phyloP scores from a whole-genome alignment of 345 rosid species.

The Acer campestre region DNA sequence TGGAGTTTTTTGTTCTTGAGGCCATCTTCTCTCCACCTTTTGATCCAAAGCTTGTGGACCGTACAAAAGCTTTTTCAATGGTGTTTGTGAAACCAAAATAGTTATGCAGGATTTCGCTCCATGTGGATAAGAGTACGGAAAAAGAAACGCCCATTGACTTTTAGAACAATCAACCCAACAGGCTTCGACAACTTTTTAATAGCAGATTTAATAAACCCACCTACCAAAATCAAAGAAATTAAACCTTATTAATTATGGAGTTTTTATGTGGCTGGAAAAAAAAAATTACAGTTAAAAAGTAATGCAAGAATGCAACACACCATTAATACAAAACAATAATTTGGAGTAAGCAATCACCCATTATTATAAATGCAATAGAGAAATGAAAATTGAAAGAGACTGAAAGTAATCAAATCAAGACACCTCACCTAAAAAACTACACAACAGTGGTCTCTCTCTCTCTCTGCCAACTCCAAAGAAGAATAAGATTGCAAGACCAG shows the following conservation, averaged over 20 bases:
- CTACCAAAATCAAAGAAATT: neutral
- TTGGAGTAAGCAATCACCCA: neutral
- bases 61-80: conserved; percentile 25
- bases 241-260: neutral
- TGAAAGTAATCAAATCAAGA: conserved; percentile 7
- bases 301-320: too few relatives aligned
- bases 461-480: conserved; percentile 1
- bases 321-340: too few relatives aligned
- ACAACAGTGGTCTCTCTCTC: neutral
- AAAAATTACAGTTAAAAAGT: too few relatives aligned
- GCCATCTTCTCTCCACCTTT: conserved; percentile 31
- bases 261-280: too few relatives aligned
- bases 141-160: conserved; percentile 52
- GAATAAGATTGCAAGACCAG: neutral
- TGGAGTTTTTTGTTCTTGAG: conserved; percentile 35
- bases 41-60: conserved; percentile 35
- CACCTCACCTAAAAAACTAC: conserved; percentile 13
- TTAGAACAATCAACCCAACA: conserved; percentile 14
- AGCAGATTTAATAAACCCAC: conserved; percentile 9
- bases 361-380: neutral
- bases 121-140: conserved; percentile 43
- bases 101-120: conserved; percentile 42
- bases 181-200: neutral
- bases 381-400: neutral
- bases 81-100: conserved; percentile 35